Evolutionary conservation across 768 basidiomycete species (phyloP).

Genomic region (Glaciozyma martinii): DNA sequence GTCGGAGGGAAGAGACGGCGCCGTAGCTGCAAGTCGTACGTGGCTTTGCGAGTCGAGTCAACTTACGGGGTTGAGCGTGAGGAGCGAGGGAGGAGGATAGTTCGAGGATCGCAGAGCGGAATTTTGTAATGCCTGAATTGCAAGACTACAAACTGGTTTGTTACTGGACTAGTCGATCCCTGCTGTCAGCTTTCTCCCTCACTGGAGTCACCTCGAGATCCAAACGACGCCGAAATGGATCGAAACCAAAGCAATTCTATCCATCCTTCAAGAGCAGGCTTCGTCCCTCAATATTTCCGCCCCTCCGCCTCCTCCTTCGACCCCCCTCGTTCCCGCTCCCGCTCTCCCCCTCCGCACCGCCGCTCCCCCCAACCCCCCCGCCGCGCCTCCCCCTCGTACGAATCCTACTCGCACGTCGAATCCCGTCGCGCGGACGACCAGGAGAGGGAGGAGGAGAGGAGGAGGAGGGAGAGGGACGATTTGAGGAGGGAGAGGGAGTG

Average conservation of each 20-base stretch:
- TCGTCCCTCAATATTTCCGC: conserved; percentile 9
- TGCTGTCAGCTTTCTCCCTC: too few relatives aligned
- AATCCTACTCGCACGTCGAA: not conserved
- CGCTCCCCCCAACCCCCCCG: conserved; percentile 7
- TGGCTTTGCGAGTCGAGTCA: too few relatives aligned
- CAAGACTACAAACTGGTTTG: too few relatives aligned
- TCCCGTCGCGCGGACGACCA: not conserved
- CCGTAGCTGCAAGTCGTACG: too few relatives aligned
- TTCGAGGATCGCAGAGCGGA: too few relatives aligned
- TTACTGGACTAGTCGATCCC: too few relatives aligned
- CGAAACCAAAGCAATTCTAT: conserved; percentile 10
- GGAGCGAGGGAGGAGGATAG: too few relatives aligned
- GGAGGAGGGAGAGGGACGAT: not conserved
- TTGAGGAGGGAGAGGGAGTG: not conserved
- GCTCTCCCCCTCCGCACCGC: not conserved
- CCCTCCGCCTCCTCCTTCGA: conserved; percentile 2
- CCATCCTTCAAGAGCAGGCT: not conserved
- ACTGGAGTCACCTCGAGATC: not conserved
- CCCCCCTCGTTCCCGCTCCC: not conserved
- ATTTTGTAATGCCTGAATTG: too few relatives aligned
- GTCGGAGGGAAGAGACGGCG: too few relatives aligned
- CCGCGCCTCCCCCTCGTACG: conserved; percentile 18
- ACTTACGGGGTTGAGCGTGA: too few relatives aligned
- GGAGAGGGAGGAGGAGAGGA: not conserved
- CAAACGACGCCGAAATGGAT: not conserved